These are phyloP conservation scores for Neopestalotiopsis sp. DNA, from an alignment of 2,329 filamentous ascomycete genomes.

Conservation along the genomic window DNA sequence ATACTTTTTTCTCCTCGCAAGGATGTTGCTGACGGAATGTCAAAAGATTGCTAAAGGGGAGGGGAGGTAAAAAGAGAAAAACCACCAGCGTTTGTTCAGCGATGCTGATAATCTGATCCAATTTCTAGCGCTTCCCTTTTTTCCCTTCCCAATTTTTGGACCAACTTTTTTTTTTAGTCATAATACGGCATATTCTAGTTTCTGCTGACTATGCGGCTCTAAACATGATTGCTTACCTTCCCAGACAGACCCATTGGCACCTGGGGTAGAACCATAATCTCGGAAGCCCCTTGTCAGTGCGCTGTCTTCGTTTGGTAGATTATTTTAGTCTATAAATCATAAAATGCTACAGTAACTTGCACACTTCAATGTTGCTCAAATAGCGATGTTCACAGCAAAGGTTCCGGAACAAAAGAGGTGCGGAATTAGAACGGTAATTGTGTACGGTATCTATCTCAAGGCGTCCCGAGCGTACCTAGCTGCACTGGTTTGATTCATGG, in stretches of 20 bases:
- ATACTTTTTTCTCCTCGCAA: neutral
- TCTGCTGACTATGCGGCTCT: neutral
- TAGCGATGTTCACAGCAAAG: neutral
- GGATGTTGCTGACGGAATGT: neutral
- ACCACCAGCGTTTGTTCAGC: neutral
- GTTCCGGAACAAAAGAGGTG: neutral
- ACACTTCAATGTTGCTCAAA: neutral
- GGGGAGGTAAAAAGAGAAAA: neutral
- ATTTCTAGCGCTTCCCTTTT: no score
- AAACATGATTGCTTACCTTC: neutral
- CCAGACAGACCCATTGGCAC: neutral
- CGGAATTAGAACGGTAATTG: neutral
- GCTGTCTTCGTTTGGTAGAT: neutral
- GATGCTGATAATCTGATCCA: no score
- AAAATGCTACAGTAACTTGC: neutral
- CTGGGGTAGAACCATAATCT: slow-evolving; percentile 1
- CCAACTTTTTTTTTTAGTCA: no score
- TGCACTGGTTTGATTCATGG: no score
- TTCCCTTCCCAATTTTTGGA: no score
- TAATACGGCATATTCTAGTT: no score
- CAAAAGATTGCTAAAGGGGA: no score
- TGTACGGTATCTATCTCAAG: neutral
- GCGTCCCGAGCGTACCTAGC: no score
- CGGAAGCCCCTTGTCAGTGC: neutral
- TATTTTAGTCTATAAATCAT: neutral